Conservation (phyloP, 768 basidiomycete genomes). For the Hericium alpestre region DNA sequence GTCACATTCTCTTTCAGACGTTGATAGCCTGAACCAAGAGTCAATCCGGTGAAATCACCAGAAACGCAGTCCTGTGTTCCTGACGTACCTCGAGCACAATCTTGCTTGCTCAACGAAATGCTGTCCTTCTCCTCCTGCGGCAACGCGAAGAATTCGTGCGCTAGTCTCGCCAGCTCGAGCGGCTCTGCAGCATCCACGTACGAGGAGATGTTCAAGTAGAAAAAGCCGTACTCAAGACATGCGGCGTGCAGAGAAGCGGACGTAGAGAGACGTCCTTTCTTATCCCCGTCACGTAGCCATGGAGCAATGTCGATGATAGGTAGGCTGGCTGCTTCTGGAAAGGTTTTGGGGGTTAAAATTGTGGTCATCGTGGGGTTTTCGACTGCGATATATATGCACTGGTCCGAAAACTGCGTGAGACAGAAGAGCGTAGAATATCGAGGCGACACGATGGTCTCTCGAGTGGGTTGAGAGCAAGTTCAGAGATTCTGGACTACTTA, state of each 20-base stretch:
- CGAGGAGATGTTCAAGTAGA: constrained; percentile 68
- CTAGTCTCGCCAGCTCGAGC: constrained; percentile 54
- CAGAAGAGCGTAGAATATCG: no score
- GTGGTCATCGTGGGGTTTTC: no score
- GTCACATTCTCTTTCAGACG: constrained; percentile 79
- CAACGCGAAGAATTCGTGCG: constrained; percentile 59
- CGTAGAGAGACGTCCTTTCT: constrained; percentile 32
- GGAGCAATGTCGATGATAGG: constrained; percentile 70
- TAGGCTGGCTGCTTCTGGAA: constrained; percentile 16
- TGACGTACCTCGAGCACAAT: constrained; percentile 61
- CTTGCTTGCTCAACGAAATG: constrained; percentile 57
- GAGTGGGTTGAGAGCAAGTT: no score
- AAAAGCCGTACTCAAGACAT: constrained; percentile 77
- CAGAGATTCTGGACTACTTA: no score
- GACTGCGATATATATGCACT: no score
- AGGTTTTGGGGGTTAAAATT: no score
- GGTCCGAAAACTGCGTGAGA: no score
- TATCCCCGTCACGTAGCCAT: constrained; percentile 33
- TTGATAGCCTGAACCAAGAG: constrained; percentile 52
- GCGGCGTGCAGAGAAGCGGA: constrained; percentile 56
- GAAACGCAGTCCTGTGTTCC: not conserved
- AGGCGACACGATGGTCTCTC: no score
- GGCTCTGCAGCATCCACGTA: constrained; percentile 49
- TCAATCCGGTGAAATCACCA: not conserved
- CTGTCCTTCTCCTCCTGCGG: constrained; percentile 54